Conservation (phyloP, 441 rosid species). For the Brassica hybrid region DNA sequence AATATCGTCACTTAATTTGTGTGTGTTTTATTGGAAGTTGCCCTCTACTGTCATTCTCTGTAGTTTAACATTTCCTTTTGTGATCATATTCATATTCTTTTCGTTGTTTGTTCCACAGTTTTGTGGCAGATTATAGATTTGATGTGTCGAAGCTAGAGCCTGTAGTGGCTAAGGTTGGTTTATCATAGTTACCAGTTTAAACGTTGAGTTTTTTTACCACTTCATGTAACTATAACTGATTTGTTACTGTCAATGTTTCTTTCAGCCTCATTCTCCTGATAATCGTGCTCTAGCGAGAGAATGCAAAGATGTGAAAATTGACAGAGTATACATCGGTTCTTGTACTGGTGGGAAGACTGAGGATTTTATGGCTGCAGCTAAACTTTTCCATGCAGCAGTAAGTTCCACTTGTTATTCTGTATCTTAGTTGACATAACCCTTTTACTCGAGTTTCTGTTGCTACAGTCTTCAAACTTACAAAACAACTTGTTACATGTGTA, state of each 20-base stretch:
- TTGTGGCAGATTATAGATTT: constrained; percentile 80
- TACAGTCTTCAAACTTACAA: background rate
- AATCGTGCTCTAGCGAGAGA: constrained; percentile 97
- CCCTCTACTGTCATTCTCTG: background rate
- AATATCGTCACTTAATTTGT: too few species aligned
- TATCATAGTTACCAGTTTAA: background rate
- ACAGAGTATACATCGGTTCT: constrained; percentile 96
- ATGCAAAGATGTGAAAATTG: constrained; percentile 97
- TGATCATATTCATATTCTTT: background rate
- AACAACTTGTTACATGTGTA: background rate
- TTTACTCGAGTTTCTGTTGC: background rate
- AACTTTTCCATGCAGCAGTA: constrained; percentile 83
- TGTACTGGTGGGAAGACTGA: constrained; percentile 99
- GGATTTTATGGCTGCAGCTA: constrained; percentile 94
- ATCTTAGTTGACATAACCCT: background rate
- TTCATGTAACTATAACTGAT: constrained; percentile 11
- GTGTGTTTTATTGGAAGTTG: too few species aligned
- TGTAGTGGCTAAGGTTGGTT: constrained; percentile 86
- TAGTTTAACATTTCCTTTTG: constrained; percentile 5
- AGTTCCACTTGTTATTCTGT: constrained; percentile 41
- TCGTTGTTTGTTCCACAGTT: constrained; percentile 51
- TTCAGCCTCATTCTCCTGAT: constrained; percentile 99
- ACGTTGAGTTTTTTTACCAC: constrained; percentile 6
- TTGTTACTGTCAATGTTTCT: background rate
- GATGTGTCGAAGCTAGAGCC: constrained; percentile 94